Base-by-base conservation (phyloP, 441 rosid species). In the Aquilaria agallochum region DNA sequence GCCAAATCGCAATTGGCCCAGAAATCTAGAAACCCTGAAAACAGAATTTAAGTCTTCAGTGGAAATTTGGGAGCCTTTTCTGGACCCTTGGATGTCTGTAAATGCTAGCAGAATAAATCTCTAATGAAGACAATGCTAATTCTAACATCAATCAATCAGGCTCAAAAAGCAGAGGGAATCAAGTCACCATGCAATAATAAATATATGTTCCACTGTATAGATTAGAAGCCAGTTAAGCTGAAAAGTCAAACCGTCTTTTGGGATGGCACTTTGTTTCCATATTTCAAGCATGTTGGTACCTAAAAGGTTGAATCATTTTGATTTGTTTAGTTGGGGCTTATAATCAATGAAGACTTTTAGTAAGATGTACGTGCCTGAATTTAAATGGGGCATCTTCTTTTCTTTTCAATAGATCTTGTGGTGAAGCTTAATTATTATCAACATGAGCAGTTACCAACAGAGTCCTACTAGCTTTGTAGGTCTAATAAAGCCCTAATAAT, bases 1-100 rank as follows among this genome's bases (percentile, higher is more conserved):
- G 65, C 74, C 79, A 68, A 70, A 65, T 48, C 50, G 27, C 50
- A 63, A 55, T 63, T 68, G 79, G 70, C 70, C 70, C 71, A 60
- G 63, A 64, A 63, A 70, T 73, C 71, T 53, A 72, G 68, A 60
- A 62, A 72, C 46, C 50, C 14, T 31, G 14, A 45, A 48, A 54
- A 27, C 20, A 32, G n/a, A 40, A 51, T 54, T 48, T 49, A 32
- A n/a, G 59, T 66, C 56, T 59, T 56, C 53, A 52, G 50, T 46
- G 69, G 66, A 31, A 64, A 68, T 31, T 46, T 36, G 36, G 13
- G 56, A 59, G 56, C 64, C 70, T 60, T 69, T 61, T 65, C 55
- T 45, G 71, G 72, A 64, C 65, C 61, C 63, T 46, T 51, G 32
- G 50, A 47, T 66, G 71, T 56, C 52, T 55, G 65, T 40, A 58